Percentiles rank a stretch among this genome's conserved stretches.
Evolutionary conservation across 2,329 filamentous ascomycete species (phyloP).

Genomic region (Xylaria multiplex): DNA sequence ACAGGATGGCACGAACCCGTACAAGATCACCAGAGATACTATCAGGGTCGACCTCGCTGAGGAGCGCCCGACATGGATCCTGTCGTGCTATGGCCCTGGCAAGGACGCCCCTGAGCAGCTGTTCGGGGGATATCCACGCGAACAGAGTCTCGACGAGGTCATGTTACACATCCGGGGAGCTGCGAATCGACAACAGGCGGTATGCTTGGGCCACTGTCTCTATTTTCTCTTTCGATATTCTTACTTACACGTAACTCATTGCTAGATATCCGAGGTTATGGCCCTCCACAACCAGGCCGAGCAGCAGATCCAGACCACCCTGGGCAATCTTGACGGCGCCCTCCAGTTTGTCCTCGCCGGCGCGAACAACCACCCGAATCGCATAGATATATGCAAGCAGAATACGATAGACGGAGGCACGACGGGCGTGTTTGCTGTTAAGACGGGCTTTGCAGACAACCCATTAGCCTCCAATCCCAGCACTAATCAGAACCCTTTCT

Average conservation of each 20-base stretch:
- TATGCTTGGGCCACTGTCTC: slow-evolving; percentile 49
- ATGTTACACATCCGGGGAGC: slow-evolving; percentile 73
- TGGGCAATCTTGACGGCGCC: slow-evolving; percentile 76
- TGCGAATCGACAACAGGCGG: slow-evolving; percentile 54
- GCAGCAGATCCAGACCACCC: slow-evolving; percentile 76
- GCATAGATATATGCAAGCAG: slow-evolving; percentile 70
- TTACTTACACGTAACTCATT: slow-evolving; percentile 10
- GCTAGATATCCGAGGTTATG: slow-evolving; percentile 68
- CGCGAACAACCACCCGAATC: slow-evolving; percentile 78
- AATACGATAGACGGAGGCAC: slow-evolving; percentile 55
- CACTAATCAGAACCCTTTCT: slow-evolving; percentile 56
- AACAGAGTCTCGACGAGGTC: slow-evolving; percentile 91
- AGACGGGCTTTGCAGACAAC: slow-evolving; percentile 41
- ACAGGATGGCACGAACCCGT: slow-evolving; percentile 48
- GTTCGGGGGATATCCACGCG: slow-evolving; percentile 80
- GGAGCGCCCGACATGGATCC: slow-evolving; percentile 83
- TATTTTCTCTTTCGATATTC: neutral
- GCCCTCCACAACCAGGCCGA: slow-evolving; percentile 71
- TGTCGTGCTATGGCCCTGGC: slow-evolving; percentile 86
- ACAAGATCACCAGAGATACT: slow-evolving; percentile 65
- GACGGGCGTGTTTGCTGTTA: slow-evolving; percentile 56
- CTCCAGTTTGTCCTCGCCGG: slow-evolving; percentile 74
- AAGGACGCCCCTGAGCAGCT: slow-evolving; percentile 81
- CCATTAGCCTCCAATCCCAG: slow-evolving; percentile 44
- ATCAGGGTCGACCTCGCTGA: slow-evolving; percentile 74